These are phyloP conservation scores for Cyberlindnera suaveolens DNA, from an alignment of 805 yeast genomes.

Conservation along the genomic window DNA sequence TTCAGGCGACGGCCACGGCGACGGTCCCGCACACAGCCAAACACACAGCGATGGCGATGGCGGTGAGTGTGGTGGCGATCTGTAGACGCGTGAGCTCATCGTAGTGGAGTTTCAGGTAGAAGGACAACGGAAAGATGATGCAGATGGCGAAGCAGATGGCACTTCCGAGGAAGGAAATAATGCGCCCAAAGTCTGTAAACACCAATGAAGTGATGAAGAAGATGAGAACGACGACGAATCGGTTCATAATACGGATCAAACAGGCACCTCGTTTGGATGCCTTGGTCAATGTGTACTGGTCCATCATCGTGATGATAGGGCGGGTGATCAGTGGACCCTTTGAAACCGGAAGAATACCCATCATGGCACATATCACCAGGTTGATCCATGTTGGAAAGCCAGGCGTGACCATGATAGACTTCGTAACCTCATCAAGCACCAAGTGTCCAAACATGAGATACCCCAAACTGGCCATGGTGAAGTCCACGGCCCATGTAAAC, in stretches of 20 bases:
- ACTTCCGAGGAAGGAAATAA: conserved; percentile 70
- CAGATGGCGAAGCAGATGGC: conserved; percentile 71
- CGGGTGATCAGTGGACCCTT: conserved; percentile 69
- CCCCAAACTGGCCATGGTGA: conserved; percentile 57
- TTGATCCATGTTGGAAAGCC: conserved; percentile 64
- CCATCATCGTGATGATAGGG: conserved; percentile 64
- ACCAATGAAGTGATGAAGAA: conserved; percentile 47
- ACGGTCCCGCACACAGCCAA: conserved; percentile 21
- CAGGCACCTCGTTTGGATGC: background rate
- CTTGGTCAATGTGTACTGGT: conserved; percentile 25
- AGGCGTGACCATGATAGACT: conserved; percentile 55
- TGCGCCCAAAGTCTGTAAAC: conserved; percentile 65
- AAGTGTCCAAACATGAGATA: conserved; percentile 73
- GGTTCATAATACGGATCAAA: conserved; percentile 9
- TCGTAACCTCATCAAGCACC: conserved; percentile 70
- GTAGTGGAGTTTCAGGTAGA: conserved; percentile 48
- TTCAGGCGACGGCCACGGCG: conserved; percentile 20
- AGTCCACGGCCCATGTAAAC: conserved; percentile 54
- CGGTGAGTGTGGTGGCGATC: conserved; percentile 9
- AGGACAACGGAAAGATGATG: conserved; percentile 59
- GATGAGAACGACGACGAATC: conserved; percentile 20
- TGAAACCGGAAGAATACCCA: conserved; percentile 71
- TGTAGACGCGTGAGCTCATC: conserved; percentile 27
- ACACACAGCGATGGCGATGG: conserved; percentile 5
- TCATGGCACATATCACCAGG: conserved; percentile 35